Base-by-base conservation (phyloP, 1,284 basidiomycete genomes). In the Ceraceosorus bombacis region DNA sequence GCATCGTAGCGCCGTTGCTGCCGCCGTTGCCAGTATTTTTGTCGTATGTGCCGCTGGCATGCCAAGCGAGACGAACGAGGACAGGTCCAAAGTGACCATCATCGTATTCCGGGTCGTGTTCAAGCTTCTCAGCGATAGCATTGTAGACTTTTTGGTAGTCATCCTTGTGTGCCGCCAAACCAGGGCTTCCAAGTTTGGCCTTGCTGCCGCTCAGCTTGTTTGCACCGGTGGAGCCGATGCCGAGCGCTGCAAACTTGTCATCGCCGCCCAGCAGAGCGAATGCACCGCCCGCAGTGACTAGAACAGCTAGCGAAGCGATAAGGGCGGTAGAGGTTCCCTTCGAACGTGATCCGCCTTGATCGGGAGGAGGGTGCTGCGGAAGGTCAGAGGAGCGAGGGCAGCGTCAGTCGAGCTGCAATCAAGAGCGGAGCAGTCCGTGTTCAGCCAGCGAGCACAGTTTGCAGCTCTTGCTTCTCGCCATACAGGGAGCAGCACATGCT, bases 21-120 rank as follows among this genome's bases (percentile, higher is more conserved):
- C 93, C 93, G 67, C 94, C 93, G 15, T 89, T 88, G 68, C 86
- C 85, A 68, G 85, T 82, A 2, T 87, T 83, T 82, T 91, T 90
- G 69, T 65, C 64, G 63, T 75, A 76, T 40, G 93, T 96, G 54
- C 93, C 93, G 53, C 89, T 88, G 9, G 86, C 78, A 74, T 82
- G 82, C 82, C 93, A 96, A 38, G 92, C 93, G 59, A 97, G 85
- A 78, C 94, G 90, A 60, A 98, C 82, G 58, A 97, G 79, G 51
- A 97, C 86, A 50, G 92, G 92, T 15, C 86, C 62, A 39, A 36
- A 61, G 48, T 49, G 53, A 36, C 62, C 55, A 53, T 61, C 46
- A 13, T 58, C 59, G 41, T 61, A 58, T 4, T 60, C 63, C 46
- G 66, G 61, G 60, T 74, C 65, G 10, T 64, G 60, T 58, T 76